phyloP scores from a whole-genome alignment of 345 rosid species.

The Eutrema heterophyllum region DNA sequence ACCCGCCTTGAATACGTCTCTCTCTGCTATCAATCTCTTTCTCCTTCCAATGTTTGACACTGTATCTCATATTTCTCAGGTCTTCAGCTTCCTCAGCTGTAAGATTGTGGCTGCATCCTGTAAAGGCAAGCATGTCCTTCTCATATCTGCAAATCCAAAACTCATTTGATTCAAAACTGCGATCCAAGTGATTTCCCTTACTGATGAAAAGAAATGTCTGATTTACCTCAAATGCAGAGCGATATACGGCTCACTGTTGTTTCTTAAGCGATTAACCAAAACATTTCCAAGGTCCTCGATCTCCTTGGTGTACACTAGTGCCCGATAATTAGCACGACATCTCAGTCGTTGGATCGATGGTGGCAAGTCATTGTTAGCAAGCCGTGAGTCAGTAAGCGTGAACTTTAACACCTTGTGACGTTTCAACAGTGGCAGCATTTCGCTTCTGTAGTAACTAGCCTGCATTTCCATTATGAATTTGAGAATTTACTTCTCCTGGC shows the following conservation, averaged over 20 bases:
- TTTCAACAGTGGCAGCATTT: slow-evolving; percentile 63
- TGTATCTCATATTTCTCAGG: slow-evolving; percentile 74
- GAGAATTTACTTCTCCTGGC: neutral
- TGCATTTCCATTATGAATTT: slow-evolving; percentile 34
- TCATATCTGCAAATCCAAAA: slow-evolving; percentile 63
- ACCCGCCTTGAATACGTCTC: slow-evolving; percentile 75
- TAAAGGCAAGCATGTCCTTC: slow-evolving; percentile 99
- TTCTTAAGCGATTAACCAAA: slow-evolving; percentile 67
- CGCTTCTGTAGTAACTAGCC: slow-evolving; percentile 91
- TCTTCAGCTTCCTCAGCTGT: slow-evolving; percentile 68
- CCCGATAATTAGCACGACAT: slow-evolving; percentile 92
- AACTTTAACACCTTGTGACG: slow-evolving; percentile 79
- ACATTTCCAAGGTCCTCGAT: slow-evolving; percentile 66
- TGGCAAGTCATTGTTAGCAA: slow-evolving; percentile 85
- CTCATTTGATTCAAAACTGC: neutral
- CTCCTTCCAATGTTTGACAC: slow-evolving; percentile 91
- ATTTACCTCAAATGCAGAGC: slow-evolving; percentile 81
- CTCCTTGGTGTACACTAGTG: slow-evolving; percentile 60
- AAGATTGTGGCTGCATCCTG: slow-evolving; percentile 95
- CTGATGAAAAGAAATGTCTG: neutral
- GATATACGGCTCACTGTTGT: slow-evolving; percentile 60
- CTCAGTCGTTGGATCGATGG: slow-evolving; percentile 69
- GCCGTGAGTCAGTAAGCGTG: slow-evolving; percentile 87
- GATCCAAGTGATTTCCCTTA: neutral
- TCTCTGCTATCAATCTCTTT: slow-evolving; percentile 81